Conservation (phyloP, 1,284 basidiomycete species). For the Lignosus rhinocerotis region DNA sequence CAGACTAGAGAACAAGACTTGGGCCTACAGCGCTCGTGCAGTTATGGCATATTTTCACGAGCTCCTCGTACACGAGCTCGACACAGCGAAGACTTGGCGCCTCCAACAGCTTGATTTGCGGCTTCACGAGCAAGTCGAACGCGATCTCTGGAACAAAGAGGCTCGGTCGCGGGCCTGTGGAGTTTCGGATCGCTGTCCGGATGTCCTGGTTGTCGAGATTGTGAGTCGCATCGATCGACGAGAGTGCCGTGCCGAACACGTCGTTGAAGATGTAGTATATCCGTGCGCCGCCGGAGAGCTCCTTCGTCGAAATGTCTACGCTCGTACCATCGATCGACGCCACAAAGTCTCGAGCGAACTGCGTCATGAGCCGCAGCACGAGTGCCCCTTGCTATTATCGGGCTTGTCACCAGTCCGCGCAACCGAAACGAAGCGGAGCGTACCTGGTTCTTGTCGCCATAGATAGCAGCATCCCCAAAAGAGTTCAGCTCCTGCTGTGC, state of each 20-base stretch:
- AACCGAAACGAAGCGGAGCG: background rate
- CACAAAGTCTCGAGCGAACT: conserved; percentile 97
- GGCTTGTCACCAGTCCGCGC: background rate
- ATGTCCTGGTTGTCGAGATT: conserved; percentile 96
- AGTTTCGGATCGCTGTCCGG: conserved; percentile 97
- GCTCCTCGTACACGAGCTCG: conserved; percentile 97
- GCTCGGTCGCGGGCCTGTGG: conserved; percentile 94
- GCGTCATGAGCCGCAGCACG: conserved; percentile 96
- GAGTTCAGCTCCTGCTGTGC: conserved; percentile 97
- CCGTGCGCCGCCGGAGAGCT: conserved; percentile 95
- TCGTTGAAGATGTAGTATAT: conserved; percentile 99
- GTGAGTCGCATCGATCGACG: conserved; percentile 87
- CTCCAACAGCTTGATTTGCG: conserved; percentile 97
- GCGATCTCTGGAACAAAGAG: conserved; percentile 97
- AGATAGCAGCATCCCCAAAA: conserved; percentile 92
- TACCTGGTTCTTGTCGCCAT: conserved; percentile 89
- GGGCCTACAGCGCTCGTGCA: conserved; percentile 82
- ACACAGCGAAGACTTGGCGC: conserved; percentile 94
- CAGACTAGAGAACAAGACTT: background rate
- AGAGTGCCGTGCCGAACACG: conserved; percentile 91
- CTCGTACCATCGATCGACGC: conserved; percentile 99
- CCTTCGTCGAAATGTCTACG: conserved; percentile 96
- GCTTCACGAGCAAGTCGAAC: conserved; percentile 97
- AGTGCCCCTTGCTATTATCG: conserved; percentile 72
- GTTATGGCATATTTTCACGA: conserved; percentile 99